Conservation (phyloP, 106 monocot genomes). For the Dendrobium chrysotoxum region DNA sequence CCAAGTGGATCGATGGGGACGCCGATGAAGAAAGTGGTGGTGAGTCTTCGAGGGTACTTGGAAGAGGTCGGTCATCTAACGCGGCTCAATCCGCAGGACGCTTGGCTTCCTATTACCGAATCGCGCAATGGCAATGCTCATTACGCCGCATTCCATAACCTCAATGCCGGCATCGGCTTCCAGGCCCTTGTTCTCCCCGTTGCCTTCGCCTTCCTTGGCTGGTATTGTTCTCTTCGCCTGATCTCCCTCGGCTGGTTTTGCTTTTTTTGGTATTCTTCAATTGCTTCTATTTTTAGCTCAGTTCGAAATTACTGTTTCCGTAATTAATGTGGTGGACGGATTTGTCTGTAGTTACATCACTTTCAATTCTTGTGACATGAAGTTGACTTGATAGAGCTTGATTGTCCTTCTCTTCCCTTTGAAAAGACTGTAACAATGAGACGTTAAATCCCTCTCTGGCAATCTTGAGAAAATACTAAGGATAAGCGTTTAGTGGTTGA, state of each 20-base stretch:
- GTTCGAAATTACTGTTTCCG: neutral
- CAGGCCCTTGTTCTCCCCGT: slow-evolving; percentile 93
- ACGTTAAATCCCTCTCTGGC: neutral
- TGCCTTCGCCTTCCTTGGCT: slow-evolving; percentile 84
- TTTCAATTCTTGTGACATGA: neutral
- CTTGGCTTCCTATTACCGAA: slow-evolving; percentile 96
- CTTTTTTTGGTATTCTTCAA: neutral
- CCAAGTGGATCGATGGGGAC: slow-evolving; percentile 43
- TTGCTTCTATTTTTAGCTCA: neutral
- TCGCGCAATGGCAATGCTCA: slow-evolving; percentile 86
- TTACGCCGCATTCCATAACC: slow-evolving; percentile 92
- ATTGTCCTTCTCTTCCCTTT: neutral
- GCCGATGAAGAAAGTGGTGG: slow-evolving; percentile 62
- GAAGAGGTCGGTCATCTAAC: slow-evolving; percentile 97
- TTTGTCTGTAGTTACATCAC: neutral
- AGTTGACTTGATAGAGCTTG: neutral
- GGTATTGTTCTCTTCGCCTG: slow-evolving; percentile 22
- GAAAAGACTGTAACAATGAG: neutral
- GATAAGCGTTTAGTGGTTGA: neutral
- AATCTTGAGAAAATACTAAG: neutral
- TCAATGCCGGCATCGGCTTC: slow-evolving; percentile 90
- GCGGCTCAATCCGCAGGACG: slow-evolving; percentile 90
- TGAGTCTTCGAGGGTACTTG: slow-evolving; percentile 77
- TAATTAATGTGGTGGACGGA: neutral
- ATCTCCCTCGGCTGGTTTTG: neutral